These are phyloP conservation scores for Yarrowia divulgata DNA, from an alignment of 805 yeast genomes.

Conservation along the genomic window DNA sequence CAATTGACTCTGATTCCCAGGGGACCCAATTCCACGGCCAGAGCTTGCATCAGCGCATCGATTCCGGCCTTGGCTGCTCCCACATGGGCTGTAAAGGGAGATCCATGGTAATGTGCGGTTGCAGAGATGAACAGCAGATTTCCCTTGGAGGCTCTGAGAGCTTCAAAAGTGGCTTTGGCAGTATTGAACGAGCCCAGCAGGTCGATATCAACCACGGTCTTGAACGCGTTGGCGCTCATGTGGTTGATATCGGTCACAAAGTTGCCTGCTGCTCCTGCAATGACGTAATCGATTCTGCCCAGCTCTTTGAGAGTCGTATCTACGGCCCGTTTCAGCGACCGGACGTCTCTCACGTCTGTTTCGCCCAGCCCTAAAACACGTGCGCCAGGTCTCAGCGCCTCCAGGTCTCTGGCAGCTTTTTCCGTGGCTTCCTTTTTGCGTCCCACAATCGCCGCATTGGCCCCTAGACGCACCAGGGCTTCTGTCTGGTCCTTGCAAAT, in stretches of 20 bases:
- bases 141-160: constrained; percentile 72
- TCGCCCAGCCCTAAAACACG: constrained; percentile 74
- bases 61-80: constrained; percentile 96
- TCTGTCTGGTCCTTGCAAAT: constrained; percentile 90
- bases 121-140: constrained; percentile 80
- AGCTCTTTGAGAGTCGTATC: constrained; percentile 66
- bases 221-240: constrained; percentile 84
- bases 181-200: constrained; percentile 89
- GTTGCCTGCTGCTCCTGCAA: constrained; percentile 97
- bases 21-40: constrained; percentile 93
- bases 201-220: constrained; percentile 85
- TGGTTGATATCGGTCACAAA: constrained; percentile 80
- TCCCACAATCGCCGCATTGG: constrained; percentile 85
- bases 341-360: constrained; percentile 78
- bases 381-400: constrained; percentile 61
- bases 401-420: constrained; percentile 70
- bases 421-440: constrained; percentile 72
- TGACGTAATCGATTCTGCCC: constrained; percentile 84
- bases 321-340: constrained; percentile 68
- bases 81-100: constrained; percentile 87
- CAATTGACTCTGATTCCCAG: constrained; percentile 82
- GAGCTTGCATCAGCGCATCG: constrained; percentile 81
- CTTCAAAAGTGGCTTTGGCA: constrained; percentile 76
- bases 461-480: constrained; percentile 83
- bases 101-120: constrained; percentile 86